phyloP scores from a whole-genome alignment of 176 grass and related monocot species.

The Carex parvula region DNA sequence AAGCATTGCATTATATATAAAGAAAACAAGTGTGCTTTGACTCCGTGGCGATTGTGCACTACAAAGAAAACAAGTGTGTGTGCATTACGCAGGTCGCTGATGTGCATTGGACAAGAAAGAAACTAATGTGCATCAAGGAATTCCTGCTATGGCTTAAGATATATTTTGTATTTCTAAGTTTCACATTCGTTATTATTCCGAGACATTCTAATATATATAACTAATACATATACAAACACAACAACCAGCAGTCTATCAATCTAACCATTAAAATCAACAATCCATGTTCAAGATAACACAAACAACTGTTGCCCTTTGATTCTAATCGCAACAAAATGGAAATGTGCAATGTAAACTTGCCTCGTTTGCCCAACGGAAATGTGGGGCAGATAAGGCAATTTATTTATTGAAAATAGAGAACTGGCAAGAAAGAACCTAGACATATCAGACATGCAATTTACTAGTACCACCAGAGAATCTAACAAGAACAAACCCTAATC shows the following conservation, averaged over 20 bases:
- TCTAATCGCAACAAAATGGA: neutral
- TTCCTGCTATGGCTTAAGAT: too few relatives aligned
- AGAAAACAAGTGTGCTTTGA: too few relatives aligned
- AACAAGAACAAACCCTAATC: constrained; percentile 21
- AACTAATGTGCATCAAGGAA: too few relatives aligned
- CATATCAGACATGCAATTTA: neutral
- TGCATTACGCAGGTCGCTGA: too few relatives aligned
- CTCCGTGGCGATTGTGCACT: too few relatives aligned
- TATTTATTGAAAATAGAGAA: neutral
- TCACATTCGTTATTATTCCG: too few relatives aligned
- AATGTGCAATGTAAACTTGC: neutral
- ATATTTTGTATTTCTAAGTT: too few relatives aligned
- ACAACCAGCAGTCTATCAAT: neutral
- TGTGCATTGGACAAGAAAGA: too few relatives aligned
- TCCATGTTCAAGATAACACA: neutral
- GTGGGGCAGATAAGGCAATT: neutral
- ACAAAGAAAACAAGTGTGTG: too few relatives aligned
- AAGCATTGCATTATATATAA: too few relatives aligned
- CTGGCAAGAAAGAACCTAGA: too few relatives aligned
- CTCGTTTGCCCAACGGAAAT: neutral
- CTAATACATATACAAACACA: neutral
- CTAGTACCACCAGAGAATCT: neutral
- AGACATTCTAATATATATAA: neutral
- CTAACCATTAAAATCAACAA: neutral
- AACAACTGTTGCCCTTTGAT: neutral